Conservation (phyloP, 345 rosid genomes). For the Ceriops decandra region DNA sequence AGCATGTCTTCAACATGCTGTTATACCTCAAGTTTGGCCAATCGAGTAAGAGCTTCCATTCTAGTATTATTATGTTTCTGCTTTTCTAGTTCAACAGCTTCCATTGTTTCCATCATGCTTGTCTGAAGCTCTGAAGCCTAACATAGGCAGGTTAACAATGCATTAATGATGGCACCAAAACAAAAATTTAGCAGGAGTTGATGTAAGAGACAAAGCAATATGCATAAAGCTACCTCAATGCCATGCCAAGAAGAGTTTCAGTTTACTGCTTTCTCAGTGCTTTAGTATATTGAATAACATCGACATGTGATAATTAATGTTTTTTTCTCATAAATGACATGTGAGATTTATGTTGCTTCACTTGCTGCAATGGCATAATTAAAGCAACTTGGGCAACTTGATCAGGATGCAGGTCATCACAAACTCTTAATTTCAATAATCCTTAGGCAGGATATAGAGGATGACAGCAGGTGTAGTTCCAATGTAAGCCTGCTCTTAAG, state of each 20-base stretch:
- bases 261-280: not conserved
- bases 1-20: slow-evolving; percentile 7
- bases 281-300: not conserved
- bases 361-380: too few relatives aligned
- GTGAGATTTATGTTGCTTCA: too few relatives aligned
- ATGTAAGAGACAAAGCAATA: not conserved
- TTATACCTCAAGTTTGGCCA: slow-evolving; percentile 86
- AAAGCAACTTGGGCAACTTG: too few relatives aligned
- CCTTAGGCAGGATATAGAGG: too few relatives aligned
- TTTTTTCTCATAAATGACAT: too few relatives aligned
- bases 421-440: too few relatives aligned
- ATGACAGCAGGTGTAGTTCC: too few relatives aligned
- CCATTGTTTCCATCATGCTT: slow-evolving; percentile 87
- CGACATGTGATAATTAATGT: too few relatives aligned
- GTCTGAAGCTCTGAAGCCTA: slow-evolving; percentile 95
- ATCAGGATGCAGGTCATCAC: too few relatives aligned
- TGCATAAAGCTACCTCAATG: not conserved
- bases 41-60: slow-evolving; percentile 76
- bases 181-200: not conserved
- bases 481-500: too few relatives aligned
- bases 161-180: slow-evolving; percentile 1
- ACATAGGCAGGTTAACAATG: slow-evolving; percentile 10
- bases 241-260: not conserved
- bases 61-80: slow-evolving; percentile 93
- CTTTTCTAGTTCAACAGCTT: slow-evolving; percentile 87